Evolutionary conservation across 1,284 basidiomycete species (phyloP).

Genomic region (Coniferiporia weirii): DNA sequence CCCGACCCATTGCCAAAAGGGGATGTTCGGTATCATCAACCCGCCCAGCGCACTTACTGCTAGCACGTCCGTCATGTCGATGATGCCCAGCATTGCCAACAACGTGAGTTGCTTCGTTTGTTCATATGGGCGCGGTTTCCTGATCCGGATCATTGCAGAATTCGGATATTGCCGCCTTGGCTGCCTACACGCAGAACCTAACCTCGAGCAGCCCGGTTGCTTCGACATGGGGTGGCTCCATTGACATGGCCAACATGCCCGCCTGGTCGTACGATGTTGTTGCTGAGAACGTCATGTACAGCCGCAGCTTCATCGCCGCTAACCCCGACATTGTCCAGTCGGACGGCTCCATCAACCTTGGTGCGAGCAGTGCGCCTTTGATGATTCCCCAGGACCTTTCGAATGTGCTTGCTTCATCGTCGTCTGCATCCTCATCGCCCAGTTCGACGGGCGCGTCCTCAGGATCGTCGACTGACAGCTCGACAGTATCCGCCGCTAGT

Average conservation of each 20-base stretch:
- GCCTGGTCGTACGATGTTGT: constrained; percentile 44
- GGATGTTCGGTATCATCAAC: constrained; percentile 81
- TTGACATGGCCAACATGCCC: constrained; percentile 52
- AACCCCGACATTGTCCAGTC: constrained; percentile 52
- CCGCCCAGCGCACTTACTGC: constrained; percentile 44
- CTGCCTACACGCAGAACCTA: constrained; percentile 41
- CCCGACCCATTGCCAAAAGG: constrained; percentile 64
- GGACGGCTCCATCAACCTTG: constrained; percentile 51
- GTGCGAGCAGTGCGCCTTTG: constrained; percentile 41
- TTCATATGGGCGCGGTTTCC: background rate
- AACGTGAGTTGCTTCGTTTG: constrained; percentile 33
- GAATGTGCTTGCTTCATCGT: constrained; percentile 28
- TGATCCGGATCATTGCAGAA: constrained; percentile 24
- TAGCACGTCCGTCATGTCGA: constrained; percentile 40
- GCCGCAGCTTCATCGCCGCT: constrained; percentile 53
- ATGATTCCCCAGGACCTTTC: constrained; percentile 55
- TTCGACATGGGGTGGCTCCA: constrained; percentile 56
- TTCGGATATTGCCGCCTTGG: constrained; percentile 52
- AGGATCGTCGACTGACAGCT: constrained; percentile 35
- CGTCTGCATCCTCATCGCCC: constrained; percentile 27
- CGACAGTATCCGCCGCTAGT: constrained; percentile 45
- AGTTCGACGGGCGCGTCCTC: constrained; percentile 26
- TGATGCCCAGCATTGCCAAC: constrained; percentile 45
- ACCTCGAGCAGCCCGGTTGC: constrained; percentile 46
- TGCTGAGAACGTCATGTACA: constrained; percentile 58